phyloP scores from a whole-genome alignment of 495 filamentous ascomycete genomes.

The Penicillium goetzii region DNA sequence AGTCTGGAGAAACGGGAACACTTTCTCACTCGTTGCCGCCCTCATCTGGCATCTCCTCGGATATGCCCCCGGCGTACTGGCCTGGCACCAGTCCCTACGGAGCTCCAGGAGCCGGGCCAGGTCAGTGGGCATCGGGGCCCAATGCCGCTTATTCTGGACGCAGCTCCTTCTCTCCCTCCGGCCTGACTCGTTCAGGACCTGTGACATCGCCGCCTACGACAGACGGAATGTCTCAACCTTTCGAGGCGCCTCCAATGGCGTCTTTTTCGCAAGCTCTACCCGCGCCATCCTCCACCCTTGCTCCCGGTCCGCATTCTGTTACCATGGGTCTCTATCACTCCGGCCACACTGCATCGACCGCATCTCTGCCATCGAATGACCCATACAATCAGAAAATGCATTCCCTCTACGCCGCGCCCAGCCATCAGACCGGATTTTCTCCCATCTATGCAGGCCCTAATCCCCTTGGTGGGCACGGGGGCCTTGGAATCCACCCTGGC shows the following conservation, averaged over 20 bases:
- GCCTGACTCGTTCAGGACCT: slow-evolving; percentile 46
- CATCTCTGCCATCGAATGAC: slow-evolving; percentile 64
- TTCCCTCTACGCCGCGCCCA: slow-evolving; percentile 57
- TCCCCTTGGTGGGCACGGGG: slow-evolving; percentile 62
- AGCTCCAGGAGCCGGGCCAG: slow-evolving; percentile 35
- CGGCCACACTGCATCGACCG: slow-evolving; percentile 62
- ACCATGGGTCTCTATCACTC: slow-evolving; percentile 36
- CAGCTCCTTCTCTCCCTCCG: slow-evolving; percentile 61
- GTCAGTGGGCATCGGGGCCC: slow-evolving; percentile 48
- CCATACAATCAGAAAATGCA: slow-evolving; percentile 63
- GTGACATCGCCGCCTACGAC: slow-evolving; percentile 56
- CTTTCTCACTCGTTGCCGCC: slow-evolving; percentile 56
- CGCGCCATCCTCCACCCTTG: slow-evolving; percentile 43
- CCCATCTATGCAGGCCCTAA: slow-evolving; percentile 58
- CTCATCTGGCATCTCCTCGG: slow-evolving; percentile 48
- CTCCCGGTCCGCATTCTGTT: slow-evolving; percentile 24
- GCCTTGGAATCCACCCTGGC: slow-evolving; percentile 59
- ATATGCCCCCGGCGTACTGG: slow-evolving; percentile 52
- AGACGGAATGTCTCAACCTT: slow-evolving; percentile 55
- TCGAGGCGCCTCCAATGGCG: slow-evolving; percentile 59
- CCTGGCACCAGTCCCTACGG: slow-evolving; percentile 57
- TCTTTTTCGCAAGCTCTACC: slow-evolving; percentile 61
- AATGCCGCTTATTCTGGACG: slow-evolving; percentile 45
- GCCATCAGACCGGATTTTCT: slow-evolving; percentile 60
- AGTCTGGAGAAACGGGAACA: slow-evolving; percentile 58